These are phyloP conservation scores for Nevesoporus exiguus DNA, from an alignment of 768 basidiomycete genomes.

Conservation along the genomic window DNA sequence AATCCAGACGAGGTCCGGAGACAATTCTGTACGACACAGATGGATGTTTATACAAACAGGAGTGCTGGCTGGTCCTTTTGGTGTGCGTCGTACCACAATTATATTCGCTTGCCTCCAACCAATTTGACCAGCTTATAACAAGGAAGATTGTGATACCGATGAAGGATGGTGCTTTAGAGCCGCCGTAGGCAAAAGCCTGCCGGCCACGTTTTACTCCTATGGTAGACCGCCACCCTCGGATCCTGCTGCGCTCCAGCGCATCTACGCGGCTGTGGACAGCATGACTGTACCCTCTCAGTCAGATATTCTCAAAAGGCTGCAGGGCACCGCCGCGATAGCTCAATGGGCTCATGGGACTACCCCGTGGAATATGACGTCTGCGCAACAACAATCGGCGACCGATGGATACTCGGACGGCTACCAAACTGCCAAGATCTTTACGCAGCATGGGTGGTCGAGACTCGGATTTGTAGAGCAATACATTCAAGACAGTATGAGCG, in stretches of 20 bases:
- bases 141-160: conserved; percentile 57
- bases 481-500: conserved; percentile 43
- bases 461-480: conserved; percentile 64
- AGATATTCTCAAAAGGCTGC: conserved; percentile 11
- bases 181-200: conserved; percentile 55
- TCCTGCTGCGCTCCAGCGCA: conserved; percentile 19
- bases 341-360: background rate
- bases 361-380: conserved; percentile 6
- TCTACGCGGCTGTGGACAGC: conserved; percentile 11
- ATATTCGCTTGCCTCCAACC: background rate
- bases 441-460: conserved; percentile 42
- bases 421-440: conserved; percentile 53
- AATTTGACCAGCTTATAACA: conserved; percentile 48
- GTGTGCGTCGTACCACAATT: conserved; percentile 40
- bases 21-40: conserved; percentile 56
- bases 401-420: conserved; percentile 62
- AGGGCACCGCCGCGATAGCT: background rate
- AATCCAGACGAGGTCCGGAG: conserved; percentile 43
- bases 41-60: conserved; percentile 51
- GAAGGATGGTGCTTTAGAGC: conserved; percentile 68
- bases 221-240: conserved; percentile 26
- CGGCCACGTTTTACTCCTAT: conserved; percentile 56
- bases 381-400: conserved; percentile 11
- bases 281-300: conserved; percentile 15
- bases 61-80: conserved; percentile 70